Conservation (phyloP, 192 early-diverging fungal genomes). For the Coemansia pectinata region DNA sequence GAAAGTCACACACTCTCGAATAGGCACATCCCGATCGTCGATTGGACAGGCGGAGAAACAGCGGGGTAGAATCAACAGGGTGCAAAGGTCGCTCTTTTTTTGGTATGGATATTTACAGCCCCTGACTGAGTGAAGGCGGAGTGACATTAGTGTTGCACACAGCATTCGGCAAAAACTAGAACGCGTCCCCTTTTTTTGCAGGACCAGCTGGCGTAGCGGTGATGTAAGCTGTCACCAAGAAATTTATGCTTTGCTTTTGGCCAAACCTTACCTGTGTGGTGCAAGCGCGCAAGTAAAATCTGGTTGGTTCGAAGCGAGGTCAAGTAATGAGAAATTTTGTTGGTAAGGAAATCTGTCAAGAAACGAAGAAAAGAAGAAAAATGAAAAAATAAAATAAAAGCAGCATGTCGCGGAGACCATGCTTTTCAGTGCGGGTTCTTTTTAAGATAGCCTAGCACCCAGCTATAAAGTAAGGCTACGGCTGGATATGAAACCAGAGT, state of each 20-base stretch:
- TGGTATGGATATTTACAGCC: neutral
- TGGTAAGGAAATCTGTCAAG: neutral
- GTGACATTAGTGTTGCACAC: neutral
- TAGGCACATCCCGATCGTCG: neutral
- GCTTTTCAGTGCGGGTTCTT: neutral
- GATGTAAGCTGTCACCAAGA: neutral
- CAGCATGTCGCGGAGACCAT: neutral
- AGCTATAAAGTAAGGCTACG: neutral
- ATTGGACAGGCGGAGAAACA: neutral
- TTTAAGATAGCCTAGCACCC: neutral
- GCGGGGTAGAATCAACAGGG: neutral
- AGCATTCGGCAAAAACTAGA: neutral
- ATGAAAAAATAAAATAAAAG: neutral
- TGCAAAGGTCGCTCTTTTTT: neutral
- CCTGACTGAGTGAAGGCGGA: neutral
- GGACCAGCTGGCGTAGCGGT: neutral
- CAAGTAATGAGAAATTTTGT: neutral
- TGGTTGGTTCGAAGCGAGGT: neutral
- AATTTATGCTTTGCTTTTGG: neutral
- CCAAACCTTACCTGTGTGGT: neutral
- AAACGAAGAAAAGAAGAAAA: neutral
- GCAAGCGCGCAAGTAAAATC: neutral
- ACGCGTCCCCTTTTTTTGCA: neutral
- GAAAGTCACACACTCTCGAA: neutral
- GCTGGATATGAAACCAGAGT: constrained; percentile 4